These are phyloP conservation scores for Mucor racemosus DNA, from an alignment of 371 early-diverging fungal species.

Conservation along the genomic window DNA sequence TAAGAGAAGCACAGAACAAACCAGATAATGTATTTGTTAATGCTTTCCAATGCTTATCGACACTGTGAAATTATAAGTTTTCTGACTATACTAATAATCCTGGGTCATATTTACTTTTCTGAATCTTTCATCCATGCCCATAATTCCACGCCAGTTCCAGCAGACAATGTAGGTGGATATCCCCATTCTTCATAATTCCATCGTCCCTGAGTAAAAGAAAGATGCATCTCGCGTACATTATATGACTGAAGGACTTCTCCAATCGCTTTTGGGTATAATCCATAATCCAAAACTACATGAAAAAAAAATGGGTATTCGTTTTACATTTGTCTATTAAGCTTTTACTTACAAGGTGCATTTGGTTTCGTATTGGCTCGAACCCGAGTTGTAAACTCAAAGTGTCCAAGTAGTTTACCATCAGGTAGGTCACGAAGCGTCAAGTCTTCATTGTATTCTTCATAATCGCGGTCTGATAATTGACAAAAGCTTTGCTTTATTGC, in stretches of 20 bases:
- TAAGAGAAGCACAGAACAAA: constrained; percentile 94
- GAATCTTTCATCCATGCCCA: constrained; percentile 78
- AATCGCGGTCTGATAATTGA: constrained; percentile 17
- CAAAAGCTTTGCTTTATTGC: background rate
- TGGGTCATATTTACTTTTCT: constrained; percentile 32
- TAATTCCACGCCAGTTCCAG: constrained; percentile 78
- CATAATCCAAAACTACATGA: constrained; percentile 68
- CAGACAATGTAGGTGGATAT: constrained; percentile 59
- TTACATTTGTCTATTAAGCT: background rate
- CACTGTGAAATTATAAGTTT: constrained; percentile 36
- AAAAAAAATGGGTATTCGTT: background rate
- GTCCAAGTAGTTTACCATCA: constrained; percentile 80
- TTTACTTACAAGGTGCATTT: constrained; percentile 31
- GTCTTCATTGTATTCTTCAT: constrained; percentile 63
- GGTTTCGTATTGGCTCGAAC: constrained; percentile 38
- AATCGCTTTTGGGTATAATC: constrained; percentile 82
- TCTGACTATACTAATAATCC: background rate
- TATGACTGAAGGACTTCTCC: constrained; percentile 82
- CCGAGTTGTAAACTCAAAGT: constrained; percentile 74
- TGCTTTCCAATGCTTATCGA: constrained; percentile 79
- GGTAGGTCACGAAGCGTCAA: constrained; percentile 65
- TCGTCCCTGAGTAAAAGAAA: constrained; percentile 89
- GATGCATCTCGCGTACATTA: constrained; percentile 77
- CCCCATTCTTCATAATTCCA: constrained; percentile 89
- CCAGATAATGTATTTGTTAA: constrained; percentile 92